Base-by-base conservation (phyloP, 2,329 filamentous ascomycete genomes). In the Xylaria multiplex region DNA sequence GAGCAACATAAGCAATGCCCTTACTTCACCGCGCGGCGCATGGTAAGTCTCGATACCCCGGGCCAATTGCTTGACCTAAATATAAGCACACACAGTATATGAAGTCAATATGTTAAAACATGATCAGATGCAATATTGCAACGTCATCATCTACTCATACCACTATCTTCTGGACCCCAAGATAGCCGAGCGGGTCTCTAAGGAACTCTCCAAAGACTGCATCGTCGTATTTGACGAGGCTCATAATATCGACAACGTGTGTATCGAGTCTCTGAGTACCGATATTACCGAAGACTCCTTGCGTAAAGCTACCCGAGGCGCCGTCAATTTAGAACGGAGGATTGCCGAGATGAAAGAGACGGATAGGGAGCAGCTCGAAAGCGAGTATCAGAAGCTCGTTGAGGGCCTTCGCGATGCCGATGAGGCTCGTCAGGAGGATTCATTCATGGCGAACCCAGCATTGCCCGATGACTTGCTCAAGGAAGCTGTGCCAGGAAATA, bases 181-280 rank as follows among this genome's bases (percentile, higher is more conserved):
- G 78, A 99, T 99, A 74, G 96, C 96, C 13, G 96, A 99, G 77
- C 82, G 95, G 64, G 94, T 98, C 1, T 98, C 96, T 0, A 93
- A 91, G 78, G 96, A 99, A 75, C 87, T 99, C 11, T 97, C 96
- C 0, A 97, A 97, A 73, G 96, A 99, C 78, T 97, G 94, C 78
- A 99, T 99, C 59, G 93, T 99, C 22, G 96, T 99, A 2, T 99
- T 99, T 71, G 96, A 99, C 75, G 96, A 99, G 79, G 96, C 96
- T 14, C 96, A 99, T 82, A 99, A 99, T 76, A 99, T 99, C 73
- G 96, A 99, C 84, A 99, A 99, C 77, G 96, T 99, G 65, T 99
- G 96, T 78, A 99, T 99, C 71, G 96, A 99, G 77, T 95, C 96
- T 1, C 82, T 98, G 13, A 99, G 96, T 76, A 98, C 97, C 48